A percentile compares a stretch with the other conserved stretches of the same genome.
Evolutionary conservation across 2,329 filamentous ascomycete genomes (phyloP).

Genomic region (Podosphaera leucotricha): DNA sequence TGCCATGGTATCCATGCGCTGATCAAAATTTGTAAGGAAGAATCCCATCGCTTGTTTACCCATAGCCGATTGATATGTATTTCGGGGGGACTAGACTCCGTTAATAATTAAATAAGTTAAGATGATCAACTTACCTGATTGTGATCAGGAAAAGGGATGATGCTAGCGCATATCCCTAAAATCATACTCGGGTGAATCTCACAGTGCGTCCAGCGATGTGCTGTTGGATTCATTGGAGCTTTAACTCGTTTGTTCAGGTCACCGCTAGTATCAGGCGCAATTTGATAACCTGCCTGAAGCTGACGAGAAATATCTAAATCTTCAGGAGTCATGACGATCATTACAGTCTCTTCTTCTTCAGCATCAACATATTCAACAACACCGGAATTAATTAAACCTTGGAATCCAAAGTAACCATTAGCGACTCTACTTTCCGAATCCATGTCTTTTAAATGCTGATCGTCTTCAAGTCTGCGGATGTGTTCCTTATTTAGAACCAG

Average conservation of each 20-base stretch:
- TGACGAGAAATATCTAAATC: constrained; percentile 62
- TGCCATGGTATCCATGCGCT: constrained; percentile 98
- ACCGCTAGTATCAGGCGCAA: constrained; percentile 35
- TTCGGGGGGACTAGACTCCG: constrained; percentile 57
- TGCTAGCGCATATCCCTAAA: constrained; percentile 90
- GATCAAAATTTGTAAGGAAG: constrained; percentile 88
- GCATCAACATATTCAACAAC: constrained; percentile 92
- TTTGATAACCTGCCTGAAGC: constrained; percentile 38
- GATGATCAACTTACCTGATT: constrained; percentile 42
- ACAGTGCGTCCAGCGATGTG: constrained; percentile 90
- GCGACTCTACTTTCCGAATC: constrained; percentile 32
- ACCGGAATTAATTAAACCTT: constrained; percentile 59
- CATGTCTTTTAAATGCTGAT: constrained; percentile 38
- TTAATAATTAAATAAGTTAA: constrained; percentile 15
- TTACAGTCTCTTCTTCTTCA: constrained; percentile 93
- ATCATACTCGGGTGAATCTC: constrained; percentile 99
- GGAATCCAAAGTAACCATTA: constrained; percentile 56
- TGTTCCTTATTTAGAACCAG: constrained; percentile 71
- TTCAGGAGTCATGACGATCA: constrained; percentile 98
- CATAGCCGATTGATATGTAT: constrained; percentile 98
- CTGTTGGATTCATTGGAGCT: constrained; percentile 64
- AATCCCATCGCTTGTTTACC: constrained; percentile 99
- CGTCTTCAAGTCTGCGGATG: constrained; percentile 50
- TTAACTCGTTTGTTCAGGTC: constrained; percentile 74
- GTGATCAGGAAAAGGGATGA: constrained; percentile 98